phyloP scores from a whole-genome alignment of 495 filamentous ascomycete species.

The Podospora tetraspora region DNA sequence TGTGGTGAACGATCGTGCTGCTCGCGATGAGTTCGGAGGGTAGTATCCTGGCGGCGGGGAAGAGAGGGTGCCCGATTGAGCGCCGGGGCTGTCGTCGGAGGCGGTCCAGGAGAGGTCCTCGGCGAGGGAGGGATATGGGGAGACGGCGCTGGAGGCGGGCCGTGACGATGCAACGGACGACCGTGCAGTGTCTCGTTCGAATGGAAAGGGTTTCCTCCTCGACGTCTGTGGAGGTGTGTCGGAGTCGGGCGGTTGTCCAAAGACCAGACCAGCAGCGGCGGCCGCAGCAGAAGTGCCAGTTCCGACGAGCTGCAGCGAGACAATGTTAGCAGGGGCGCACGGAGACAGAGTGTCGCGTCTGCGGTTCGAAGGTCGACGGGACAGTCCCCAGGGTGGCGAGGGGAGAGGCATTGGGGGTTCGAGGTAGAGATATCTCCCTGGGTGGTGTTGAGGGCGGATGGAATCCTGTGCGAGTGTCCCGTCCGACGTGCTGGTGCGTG shows the following conservation, averaged over 20 bases:
- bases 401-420: background rate
- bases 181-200: conserved; percentile 35
- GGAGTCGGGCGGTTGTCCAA: conserved; percentile 44
- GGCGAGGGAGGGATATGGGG: conserved; percentile 26
- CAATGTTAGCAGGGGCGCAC: conserved; percentile 16
- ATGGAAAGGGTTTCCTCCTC: conserved; percentile 40
- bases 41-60: conserved; percentile 24
- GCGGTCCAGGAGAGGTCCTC: conserved; percentile 35
- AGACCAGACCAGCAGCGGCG: conserved; percentile 51
- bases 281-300: conserved; percentile 55
- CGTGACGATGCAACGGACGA: conserved; percentile 34
- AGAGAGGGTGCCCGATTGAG: conserved; percentile 20
- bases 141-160: conserved; percentile 36
- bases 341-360: background rate
- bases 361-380: background rate
- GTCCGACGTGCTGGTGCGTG: conserved; percentile 9
- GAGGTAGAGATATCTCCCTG: background rate
- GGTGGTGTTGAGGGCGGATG: background rate
- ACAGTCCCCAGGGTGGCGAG: background rate
- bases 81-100: conserved; percentile 25
- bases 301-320: conserved; percentile 47
- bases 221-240: conserved; percentile 25
- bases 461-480: conserved; percentile 5
- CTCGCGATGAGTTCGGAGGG: conserved; percentile 24
- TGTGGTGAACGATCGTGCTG: conserved; percentile 24